Conservation (phyloP, 2,329 filamentous ascomycete species). For the Fonsecaea erecta region DNA sequence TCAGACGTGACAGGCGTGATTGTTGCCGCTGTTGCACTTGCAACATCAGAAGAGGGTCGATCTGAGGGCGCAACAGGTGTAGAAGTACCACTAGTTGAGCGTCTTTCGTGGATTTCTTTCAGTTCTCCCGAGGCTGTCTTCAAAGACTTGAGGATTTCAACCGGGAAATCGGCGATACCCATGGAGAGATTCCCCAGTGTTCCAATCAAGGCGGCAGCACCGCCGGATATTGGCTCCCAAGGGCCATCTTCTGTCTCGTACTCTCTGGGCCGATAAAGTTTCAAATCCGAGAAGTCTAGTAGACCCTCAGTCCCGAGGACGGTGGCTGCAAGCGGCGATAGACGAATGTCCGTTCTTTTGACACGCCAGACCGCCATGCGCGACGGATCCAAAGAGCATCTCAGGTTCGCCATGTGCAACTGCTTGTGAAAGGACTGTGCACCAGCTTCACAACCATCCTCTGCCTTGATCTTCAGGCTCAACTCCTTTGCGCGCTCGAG, state of each 20-base stretch:
- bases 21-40: background rate
- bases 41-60: constrained; percentile 8
- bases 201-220: constrained; percentile 75
- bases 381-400: constrained; percentile 71
- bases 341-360: constrained; percentile 66
- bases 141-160: constrained; percentile 57
- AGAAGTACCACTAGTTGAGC: constrained; percentile 19
- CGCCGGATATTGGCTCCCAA: constrained; percentile 77
- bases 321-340: constrained; percentile 75
- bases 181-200: constrained; percentile 82
- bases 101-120: constrained; percentile 35
- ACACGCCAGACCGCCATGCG: constrained; percentile 76
- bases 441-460: constrained; percentile 66
- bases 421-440: constrained; percentile 73
- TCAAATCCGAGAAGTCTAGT: constrained; percentile 71
- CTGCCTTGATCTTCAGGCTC: constrained; percentile 68
- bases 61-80: constrained; percentile 13
- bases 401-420: constrained; percentile 67
- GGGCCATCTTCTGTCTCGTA: constrained; percentile 80
- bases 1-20: constrained; percentile 4
- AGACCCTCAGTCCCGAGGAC: constrained; percentile 68
- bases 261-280: constrained; percentile 66
- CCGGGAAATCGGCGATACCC: constrained; percentile 75
- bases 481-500: constrained; percentile 61
- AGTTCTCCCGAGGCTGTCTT: constrained; percentile 33